A percentile compares a stretch with the other conserved stretches of the same genome.
Conservation (phyloP, 2,329 filamentous ascomycete species). For the Ophiostoma populinum region DNA sequence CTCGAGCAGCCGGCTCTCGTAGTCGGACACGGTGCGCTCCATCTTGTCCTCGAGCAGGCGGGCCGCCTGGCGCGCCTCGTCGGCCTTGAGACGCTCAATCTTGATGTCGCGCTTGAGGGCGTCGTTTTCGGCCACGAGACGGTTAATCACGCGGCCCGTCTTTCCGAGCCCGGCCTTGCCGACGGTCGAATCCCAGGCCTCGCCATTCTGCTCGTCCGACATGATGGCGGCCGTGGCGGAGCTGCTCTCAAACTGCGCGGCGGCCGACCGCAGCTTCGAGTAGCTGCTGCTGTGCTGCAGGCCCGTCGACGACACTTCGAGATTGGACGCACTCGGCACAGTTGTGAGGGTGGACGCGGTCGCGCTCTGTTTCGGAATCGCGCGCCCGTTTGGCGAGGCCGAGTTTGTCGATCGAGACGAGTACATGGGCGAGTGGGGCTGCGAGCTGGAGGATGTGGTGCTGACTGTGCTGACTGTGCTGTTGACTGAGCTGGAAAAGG, state of each 20-base stretch:
- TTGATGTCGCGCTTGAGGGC: slow-evolving; percentile 56
- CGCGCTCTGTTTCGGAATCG: slow-evolving; percentile 20
- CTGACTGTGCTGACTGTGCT: slow-evolving; percentile 34
- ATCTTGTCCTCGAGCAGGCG: slow-evolving; percentile 55
- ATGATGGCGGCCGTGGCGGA: not conserved
- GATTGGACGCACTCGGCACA: not conserved
- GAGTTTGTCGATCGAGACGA: slow-evolving; percentile 14
- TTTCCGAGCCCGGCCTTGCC: slow-evolving; percentile 56
- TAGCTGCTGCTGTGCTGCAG: slow-evolving; percentile 9
- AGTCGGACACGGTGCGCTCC: slow-evolving; percentile 48
- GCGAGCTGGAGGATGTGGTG: no score
- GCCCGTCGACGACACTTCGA: slow-evolving; percentile 1
- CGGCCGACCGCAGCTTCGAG: slow-evolving; percentile 4
- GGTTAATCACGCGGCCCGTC: slow-evolving; percentile 64
- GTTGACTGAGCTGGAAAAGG: slow-evolving; percentile 37
- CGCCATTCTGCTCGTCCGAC: slow-evolving; percentile 17
- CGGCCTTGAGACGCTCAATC: slow-evolving; percentile 45
- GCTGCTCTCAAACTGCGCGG: slow-evolving; percentile 1
- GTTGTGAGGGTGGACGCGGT: not conserved
- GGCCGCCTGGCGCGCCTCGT: slow-evolving; percentile 53
- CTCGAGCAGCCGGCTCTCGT: slow-evolving; percentile 51
- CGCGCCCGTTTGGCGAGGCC: slow-evolving; percentile 20
- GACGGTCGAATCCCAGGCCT: slow-evolving; percentile 43
- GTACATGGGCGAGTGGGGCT: slow-evolving; percentile 13
- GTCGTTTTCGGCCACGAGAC: slow-evolving; percentile 66